A percentile compares a stretch with the other conserved stretches of the same genome.
phyloP scores from a whole-genome alignment of 2,329 filamentous ascomycete species.

The Fusarium mexicanum region DNA sequence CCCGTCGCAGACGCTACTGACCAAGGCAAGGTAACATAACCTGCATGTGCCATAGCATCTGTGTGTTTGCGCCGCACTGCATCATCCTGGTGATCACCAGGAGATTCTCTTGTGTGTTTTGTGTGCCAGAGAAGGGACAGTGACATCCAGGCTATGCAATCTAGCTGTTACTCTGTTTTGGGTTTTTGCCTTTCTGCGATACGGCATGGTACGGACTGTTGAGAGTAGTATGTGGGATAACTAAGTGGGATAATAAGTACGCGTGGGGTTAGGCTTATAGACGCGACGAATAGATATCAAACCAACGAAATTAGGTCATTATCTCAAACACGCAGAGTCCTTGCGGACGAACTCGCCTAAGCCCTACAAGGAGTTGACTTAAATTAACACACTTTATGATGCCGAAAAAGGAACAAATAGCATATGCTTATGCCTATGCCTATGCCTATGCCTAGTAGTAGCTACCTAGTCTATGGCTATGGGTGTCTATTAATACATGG shows the following conservation, averaged over 20 bases:
- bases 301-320: conserved; percentile 22
- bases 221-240: background rate
- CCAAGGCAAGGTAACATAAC: conserved; percentile 12
- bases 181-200: background rate
- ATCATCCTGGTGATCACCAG: conserved; percentile 5
- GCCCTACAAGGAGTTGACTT: conserved; percentile 19
- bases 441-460: background rate
- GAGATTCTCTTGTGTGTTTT: background rate
- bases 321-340: conserved; percentile 4
- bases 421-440: background rate
- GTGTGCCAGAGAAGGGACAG: background rate
- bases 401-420: background rate
- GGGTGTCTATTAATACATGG: background rate
- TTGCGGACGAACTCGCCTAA: conserved; percentile 19
- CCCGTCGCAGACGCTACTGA: conserved; percentile 25
- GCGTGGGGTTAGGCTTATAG: conserved; percentile 2
- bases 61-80: conserved; percentile 24
- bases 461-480: background rate
- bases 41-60: conserved; percentile 14
- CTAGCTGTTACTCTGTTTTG: background rate
- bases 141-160: background rate
- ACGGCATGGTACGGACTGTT: background rate
- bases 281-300: background rate
- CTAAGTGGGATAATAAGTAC: conserved; percentile 19
- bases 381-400: conserved; percentile 8